Evolutionary conservation across 2,329 filamentous ascomycete species (phyloP).

Genomic region (Arthrobotrys musiformis): DNA sequence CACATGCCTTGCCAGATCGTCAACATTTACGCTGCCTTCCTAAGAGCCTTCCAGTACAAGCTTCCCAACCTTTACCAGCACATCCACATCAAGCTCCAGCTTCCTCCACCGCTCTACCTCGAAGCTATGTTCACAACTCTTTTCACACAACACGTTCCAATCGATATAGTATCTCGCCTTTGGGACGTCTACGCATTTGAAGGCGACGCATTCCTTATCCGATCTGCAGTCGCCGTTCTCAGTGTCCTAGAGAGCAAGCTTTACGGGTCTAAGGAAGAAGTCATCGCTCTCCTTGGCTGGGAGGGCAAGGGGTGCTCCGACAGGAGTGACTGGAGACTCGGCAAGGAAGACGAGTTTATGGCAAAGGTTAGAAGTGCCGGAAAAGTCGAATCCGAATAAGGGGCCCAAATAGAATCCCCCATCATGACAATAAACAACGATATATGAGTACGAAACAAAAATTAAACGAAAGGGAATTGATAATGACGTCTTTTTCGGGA

Average conservation of each 20-base stretch:
- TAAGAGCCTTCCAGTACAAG: constrained; percentile 74
- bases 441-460: constrained; percentile 22
- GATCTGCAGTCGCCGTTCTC: constrained; percentile 76
- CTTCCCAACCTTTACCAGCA: constrained; percentile 73
- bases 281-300: constrained; percentile 65
- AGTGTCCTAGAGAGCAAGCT: constrained; percentile 67
- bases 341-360: constrained; percentile 63
- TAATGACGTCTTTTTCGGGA: constrained; percentile 19
- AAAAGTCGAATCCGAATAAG: constrained; percentile 58
- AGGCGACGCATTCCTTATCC: constrained; percentile 76
- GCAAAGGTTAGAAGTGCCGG: constrained; percentile 59
- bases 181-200: constrained; percentile 89
- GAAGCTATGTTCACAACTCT: constrained; percentile 72
- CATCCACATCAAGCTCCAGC: constrained; percentile 67
- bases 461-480: constrained; percentile 19
- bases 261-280: constrained; percentile 64
- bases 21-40: constrained; percentile 75
- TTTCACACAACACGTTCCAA: constrained; percentile 72
- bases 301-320: constrained; percentile 58
- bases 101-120: constrained; percentile 69
- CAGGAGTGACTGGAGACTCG: constrained; percentile 58
- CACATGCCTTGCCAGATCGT: constrained; percentile 64
- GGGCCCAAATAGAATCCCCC: neutral
- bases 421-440: constrained; percentile 4
- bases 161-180: constrained; percentile 77